Evolutionary conservation across 2,329 filamentous ascomycete genomes (phyloP), one percentile per base, ranked within the genome.

Genomic region (Aspergillus candidus): DNA sequence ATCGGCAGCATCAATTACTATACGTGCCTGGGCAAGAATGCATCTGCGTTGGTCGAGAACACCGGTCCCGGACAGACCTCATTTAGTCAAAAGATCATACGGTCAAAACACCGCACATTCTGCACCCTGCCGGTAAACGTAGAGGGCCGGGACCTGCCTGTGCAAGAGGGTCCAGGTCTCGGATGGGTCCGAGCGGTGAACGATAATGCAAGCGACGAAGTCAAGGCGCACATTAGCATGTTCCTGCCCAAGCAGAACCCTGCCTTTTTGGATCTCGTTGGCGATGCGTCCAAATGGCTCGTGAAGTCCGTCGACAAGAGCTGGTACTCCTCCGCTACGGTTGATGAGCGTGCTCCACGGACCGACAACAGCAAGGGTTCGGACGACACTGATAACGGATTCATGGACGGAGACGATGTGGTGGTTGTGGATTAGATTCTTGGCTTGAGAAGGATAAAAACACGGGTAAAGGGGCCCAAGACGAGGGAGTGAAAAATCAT

Each of bases 1-100:
- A 76, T 96, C 11, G 86, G 86, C 2, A 94, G 90, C 61, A 82
- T 82, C 11, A 93, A 96, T 61, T 74, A 96, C 46, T 96, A 95
- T 67, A 95, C 88, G 4, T 78, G 83, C 22, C 78, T 98, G 18
- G 90, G 89, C 2, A 76, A 78, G 57, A 82, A 79, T 11, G 83
- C 85, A 12, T 47, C 47, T n/a, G 56, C 57, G 32, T 48, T 61
- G 22, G 51, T 62, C 12, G 58, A 58, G 40, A 60, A 53, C 29
- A 50, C 40, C 27, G 52, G 45, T 14, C 42, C 38, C 38, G 49
- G 51, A n/a, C 51, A 53, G 36, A 56, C 59, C 6, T 60, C 61
- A 0, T 60, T 68, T 38, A 66, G 57, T 43, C 51, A 63, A 48
- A 59, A 60, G 48, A 62, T 71, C 43, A 55, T 70, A 58, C 55